phyloP scores from a whole-genome alignment of 2,329 filamentous ascomycete species.

The Lasiodiplodia hormozganensis region DNA sequence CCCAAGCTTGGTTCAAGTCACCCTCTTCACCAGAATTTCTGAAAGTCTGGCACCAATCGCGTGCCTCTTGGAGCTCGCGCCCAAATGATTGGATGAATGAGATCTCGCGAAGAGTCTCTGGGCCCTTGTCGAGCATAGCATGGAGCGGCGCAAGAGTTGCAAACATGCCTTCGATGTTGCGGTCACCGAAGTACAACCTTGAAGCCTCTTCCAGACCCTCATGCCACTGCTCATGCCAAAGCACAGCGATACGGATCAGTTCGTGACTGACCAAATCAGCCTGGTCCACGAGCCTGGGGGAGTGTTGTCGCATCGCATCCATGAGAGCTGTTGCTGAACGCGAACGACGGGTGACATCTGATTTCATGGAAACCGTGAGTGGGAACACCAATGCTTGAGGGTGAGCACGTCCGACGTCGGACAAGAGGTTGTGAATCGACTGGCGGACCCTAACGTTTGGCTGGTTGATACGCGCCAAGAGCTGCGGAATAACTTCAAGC shows the following conservation, averaged over 20 bases:
- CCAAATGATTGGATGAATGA: conserved; percentile 98
- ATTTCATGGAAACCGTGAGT: conserved; percentile 97
- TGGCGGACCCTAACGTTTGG: conserved; percentile 87
- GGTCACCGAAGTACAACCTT: conserved; percentile 93
- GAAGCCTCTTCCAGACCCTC: conserved; percentile 97
- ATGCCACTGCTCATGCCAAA: conserved; percentile 99
- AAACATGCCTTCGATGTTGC: conserved; percentile 98
- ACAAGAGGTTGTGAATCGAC: conserved; percentile 89
- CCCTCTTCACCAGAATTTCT: conserved; percentile 86
- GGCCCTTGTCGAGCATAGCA: conserved; percentile 86
- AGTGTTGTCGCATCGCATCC: conserved; percentile 97
- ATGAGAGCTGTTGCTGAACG: conserved; percentile 92
- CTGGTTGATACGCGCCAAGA: conserved; percentile 97
- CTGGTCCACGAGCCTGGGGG: conserved; percentile 89
- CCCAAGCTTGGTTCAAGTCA: conserved; percentile 98
- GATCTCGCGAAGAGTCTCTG: conserved; percentile 92
- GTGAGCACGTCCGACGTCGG: conserved; percentile 91
- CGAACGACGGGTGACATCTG: conserved; percentile 81
- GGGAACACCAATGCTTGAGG: conserved; percentile 97
- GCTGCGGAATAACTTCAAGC: conserved; percentile 96
- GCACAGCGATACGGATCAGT: conserved; percentile 91
- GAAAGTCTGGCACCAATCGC: conserved; percentile 95
- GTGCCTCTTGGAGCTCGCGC: conserved; percentile 90
- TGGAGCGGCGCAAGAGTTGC: conserved; percentile 87
- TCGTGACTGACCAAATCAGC: conserved; percentile 95